Base-by-base conservation (phyloP, 768 basidiomycete species). In the Serendipita vermifera region DNA sequence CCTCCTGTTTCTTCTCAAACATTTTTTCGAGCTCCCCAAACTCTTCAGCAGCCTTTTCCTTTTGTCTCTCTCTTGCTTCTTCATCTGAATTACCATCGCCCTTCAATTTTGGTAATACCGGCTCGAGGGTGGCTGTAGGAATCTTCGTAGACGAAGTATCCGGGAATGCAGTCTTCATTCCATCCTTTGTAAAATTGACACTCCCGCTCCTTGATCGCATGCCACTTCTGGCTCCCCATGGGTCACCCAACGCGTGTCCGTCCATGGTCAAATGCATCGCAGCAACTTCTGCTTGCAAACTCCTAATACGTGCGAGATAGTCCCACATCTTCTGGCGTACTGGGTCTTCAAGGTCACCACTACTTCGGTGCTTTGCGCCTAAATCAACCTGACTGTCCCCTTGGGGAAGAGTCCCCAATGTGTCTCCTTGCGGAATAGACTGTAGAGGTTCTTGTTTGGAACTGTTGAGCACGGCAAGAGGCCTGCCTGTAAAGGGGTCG, bases 231-330 rank as follows among this genome's bases (percentile, higher is more conserved):
- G 22, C 46, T 26, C 46, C 46, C 46, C 46, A 51, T 7, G 46
- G 46, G 7, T 51, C 46, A 9, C 46, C 46, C n/a, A 51, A 29
- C 11, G 46, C 46, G 9, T 15, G 15, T 26, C 46, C 46, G 22
- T 51, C 46, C 46, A 51, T 51, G 27, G 46, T 7, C 22, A 51
- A 51, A 51, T 51, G 46, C 46, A 51, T 22, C 22, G 46, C 46
- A 15, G 46, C 46, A 20, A 51, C 46, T 51, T 51, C 46, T 7
- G 46, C 46, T 26, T 51, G 46, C 29, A 51, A n/a, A 15, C 20
- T 51, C 9, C 46, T 20, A 7, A 51, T 51, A n/a, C 31, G 24
- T 20, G 46, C 17, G 20, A 51, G 22, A 29, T 51, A 51, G 4
- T 51, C 46, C 46, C 46, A 51, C 46, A 51, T 51, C n/a, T 51